Evolutionary conservation across 139 green algal species (phyloP), one percentile per base, ranked within the genome.

Genomic region (Trebouxia sp.): DNA sequence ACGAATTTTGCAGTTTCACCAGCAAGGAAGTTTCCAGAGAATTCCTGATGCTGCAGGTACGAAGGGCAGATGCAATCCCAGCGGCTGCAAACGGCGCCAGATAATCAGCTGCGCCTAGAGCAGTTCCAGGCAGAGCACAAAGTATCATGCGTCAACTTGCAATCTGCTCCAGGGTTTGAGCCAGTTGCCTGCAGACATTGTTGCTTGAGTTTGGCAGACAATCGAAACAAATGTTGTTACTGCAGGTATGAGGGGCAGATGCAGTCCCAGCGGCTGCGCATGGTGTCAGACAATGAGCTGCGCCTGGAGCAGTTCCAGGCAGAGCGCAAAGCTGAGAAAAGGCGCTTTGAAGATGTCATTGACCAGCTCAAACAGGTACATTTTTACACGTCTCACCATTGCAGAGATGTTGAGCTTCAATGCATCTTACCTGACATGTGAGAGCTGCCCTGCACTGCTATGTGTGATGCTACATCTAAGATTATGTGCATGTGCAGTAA

Each of bases 231-330:
- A 1, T 39, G 50, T 70, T 12, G 24, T 35, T 37, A 7, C 6
- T 38, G 30, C 78, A 83, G 78, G 78, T 77, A 83, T 67, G 81
- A 85, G 53, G 32, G 32, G 42, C 82, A 87, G 76, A 58, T 85
- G 79, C 75, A 84, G 50, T 62, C 28, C 41, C 75, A 76, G 81
- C 75, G 81, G 6, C 35, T 84, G 69, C 35, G 75, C 8, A 76
- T 84, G 39, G 67, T 80, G 12, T 78, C 80, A 65, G 80, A 84
- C 70, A 66, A 48, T 17, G 80, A 84, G 24, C 9, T 65, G 38
- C 32, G 75, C 5, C 41, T 86, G 12, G 81, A 83, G 30, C 45
- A 83, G 65, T 65, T 84, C 26, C 67, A 86, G 76, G 79, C 80
- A 24, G 79, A 74, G 47, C 81, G 84, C 48, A 65, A 79, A 15